Evolutionary conservation across 208 protist species (phyloP), one percentile per base, ranked within the genome.

Genomic region (Polymyxa betae): DNA sequence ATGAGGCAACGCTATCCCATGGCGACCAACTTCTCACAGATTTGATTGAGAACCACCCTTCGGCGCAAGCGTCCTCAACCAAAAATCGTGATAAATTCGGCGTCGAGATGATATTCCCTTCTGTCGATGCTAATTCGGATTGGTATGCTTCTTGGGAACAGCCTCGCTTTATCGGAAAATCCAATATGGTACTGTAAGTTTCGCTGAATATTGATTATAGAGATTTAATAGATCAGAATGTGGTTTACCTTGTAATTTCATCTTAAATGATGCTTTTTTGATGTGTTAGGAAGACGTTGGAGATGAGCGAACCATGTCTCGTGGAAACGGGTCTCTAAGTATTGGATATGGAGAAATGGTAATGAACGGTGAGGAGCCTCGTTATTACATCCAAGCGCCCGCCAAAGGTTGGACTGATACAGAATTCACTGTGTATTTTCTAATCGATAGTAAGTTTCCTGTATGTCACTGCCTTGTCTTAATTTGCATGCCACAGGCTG

Each of bases 301-400:
- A 5, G 72, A 82, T 82, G 16, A 35, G 72, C 72, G 72, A 5
- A 16, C 35, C 72, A 43, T 82, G 16, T 40, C 16, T n/a, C 72
- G 72, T 82, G 72, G 72, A 35, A 35, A 20, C 12, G 72, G 72
- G 10, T 20, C 72, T 5, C 40, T 82, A 12, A 43, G 10, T 5
- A 82, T 82, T 82, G 72, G 72, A 5, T 5, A 82, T 43, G 72
- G 72, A 35, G 72, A 82, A 82, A 5, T 82, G 35, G 72, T 82
- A 20, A 82, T 82, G 72, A 35, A 82, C n/a, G 72, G 72, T 5
- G 40, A 5, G 5, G 5, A 5, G 16, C 72, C 72, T 40, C 72
- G 72, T 38, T 82, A 45, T 43, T 82, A 82, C 40, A 82, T 82
- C 5, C 16, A 5, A 12, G 72, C 72, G 35, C 72, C 72, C 16